Evolutionary conservation across 2,329 filamentous ascomycete species (phyloP).

Genomic region (Didymella keratinophila): DNA sequence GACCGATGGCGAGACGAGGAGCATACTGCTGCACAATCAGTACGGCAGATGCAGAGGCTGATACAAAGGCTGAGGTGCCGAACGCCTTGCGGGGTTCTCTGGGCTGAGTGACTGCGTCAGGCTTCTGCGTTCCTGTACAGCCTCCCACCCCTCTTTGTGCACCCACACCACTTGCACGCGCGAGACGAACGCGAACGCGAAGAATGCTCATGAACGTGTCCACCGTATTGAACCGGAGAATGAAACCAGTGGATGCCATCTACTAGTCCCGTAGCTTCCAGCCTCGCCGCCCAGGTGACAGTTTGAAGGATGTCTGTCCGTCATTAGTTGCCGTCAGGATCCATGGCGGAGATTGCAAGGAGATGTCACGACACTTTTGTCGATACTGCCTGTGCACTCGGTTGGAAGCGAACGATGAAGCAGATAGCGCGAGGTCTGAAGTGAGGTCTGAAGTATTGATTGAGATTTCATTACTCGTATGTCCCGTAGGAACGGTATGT

Average conservation of each 20-base stretch:
- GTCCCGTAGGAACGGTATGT: constrained; percentile 13
- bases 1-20: background rate
- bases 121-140: constrained; percentile 20
- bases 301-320: constrained; percentile 7
- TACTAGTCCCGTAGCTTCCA: constrained; percentile 8
- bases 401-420: constrained; percentile 21
- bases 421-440: constrained; percentile 7
- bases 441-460: constrained; percentile 18
- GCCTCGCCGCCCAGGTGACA: constrained; percentile 11
- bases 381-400: constrained; percentile 17
- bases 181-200: constrained; percentile 13
- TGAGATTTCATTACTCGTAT: constrained; percentile 23
- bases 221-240: constrained; percentile 7
- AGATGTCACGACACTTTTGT: constrained; percentile 11
- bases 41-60: background rate
- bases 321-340: constrained; percentile 20
- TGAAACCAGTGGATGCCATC: background rate
- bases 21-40: constrained; percentile 2
- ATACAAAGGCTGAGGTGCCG: constrained; percentile 5
- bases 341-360: constrained; percentile 20
- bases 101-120: constrained; percentile 9
- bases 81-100: constrained; percentile 3
- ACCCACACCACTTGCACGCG: constrained; percentile 16
- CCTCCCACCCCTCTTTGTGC: constrained; percentile 17
- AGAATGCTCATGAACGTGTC: constrained; percentile 14